phyloP scores from a whole-genome alignment of 2,329 filamentous ascomycete genomes.

The Apiospora arundinis region DNA sequence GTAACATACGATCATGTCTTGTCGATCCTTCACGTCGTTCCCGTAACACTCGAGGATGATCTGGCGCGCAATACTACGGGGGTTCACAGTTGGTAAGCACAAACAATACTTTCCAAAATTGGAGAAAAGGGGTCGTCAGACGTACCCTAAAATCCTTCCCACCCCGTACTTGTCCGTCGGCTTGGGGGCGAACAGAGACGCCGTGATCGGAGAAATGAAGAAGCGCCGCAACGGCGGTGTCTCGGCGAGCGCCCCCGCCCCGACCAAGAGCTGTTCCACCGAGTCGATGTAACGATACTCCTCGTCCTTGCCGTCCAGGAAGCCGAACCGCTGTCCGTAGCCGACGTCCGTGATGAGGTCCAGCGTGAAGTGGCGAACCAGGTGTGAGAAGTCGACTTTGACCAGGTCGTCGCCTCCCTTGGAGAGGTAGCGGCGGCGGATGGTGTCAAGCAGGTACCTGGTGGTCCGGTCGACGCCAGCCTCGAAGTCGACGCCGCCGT shows the following conservation, averaged over 20 bases:
- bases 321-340: slow-evolving; percentile 21
- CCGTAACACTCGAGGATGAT: slow-evolving; percentile 13
- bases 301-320: slow-evolving; percentile 24
- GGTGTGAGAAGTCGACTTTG: no score
- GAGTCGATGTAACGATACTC: slow-evolving; percentile 15
- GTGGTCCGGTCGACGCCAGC: no score
- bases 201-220: no score
- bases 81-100: no score
- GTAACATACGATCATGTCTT: slow-evolving; percentile 22
- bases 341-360: slow-evolving; percentile 21
- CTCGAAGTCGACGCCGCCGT: no score
- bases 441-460: no score
- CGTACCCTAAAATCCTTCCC: slow-evolving; percentile 20
- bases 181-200: slow-evolving; percentile 2
- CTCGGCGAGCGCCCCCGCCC: no score
- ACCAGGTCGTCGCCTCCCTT: no score
- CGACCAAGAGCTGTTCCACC: slow-evolving; percentile 9
- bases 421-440: no score
- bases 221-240: no score
- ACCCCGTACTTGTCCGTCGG: slow-evolving; percentile 5
- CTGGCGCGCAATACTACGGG: slow-evolving; percentile 5
- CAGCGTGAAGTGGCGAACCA: slow-evolving; percentile 23
- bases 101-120: no score
- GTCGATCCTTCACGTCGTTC: not conserved
- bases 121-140: not conserved